Base-by-base conservation (phyloP, 1,284 basidiomycete genomes). In the Malassezia sp. region DNA sequence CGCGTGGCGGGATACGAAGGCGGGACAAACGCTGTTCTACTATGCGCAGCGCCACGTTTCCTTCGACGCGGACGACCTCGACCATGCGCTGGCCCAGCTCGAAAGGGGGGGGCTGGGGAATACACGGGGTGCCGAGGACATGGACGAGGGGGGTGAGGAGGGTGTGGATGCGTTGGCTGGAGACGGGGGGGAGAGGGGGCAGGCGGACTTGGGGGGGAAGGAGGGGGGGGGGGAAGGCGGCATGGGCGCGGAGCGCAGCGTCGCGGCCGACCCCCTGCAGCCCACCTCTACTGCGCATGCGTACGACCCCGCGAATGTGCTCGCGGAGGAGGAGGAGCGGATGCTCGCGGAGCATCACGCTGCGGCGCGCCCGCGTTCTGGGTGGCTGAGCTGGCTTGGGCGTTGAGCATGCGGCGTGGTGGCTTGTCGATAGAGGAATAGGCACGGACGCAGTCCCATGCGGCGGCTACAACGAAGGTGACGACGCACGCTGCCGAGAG, bases 351-450 rank as follows among this genome's bases (percentile, higher is more conserved):
- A n/a, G n/a, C n/a, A n/a, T n/a, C n/a, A n/a, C n/a, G n/a, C n/a
- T 21, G 38, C 28, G 9, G 39, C 32, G 32, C 24, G 23, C 14
- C 38, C 37, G 28, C 7, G 29, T 4, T 35, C 37, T 14, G 22
- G 63, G 14, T 69, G 66, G 66, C 52, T 69, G 33, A 55, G 66
- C 8, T 69, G 66, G 66, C 61, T 69, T 34, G n/a, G 27, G 8
- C 39, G 39, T 18, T 4, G 34, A 11, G 11, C 37, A 10, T 38
- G 33, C 20, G 8, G 14, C 31, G 32, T 46, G 39, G 33, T 33
- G n/a, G n/a, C n/a, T n/a, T n/a, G n/a, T 28, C 14, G 8, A 28
- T 28, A 28, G 27, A 28, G 27, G 14, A 8, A 28, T 28, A 14
- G 8, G 14, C 14, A 28, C 7, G 7, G 7, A 28, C 14, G 27